Percentiles rank a stretch among this genome's conserved stretches.
These are phyloP conservation scores for Gilbertella persicaria DNA, from an alignment of 371 early-diverging fungal genomes.

Conservation along the genomic window DNA sequence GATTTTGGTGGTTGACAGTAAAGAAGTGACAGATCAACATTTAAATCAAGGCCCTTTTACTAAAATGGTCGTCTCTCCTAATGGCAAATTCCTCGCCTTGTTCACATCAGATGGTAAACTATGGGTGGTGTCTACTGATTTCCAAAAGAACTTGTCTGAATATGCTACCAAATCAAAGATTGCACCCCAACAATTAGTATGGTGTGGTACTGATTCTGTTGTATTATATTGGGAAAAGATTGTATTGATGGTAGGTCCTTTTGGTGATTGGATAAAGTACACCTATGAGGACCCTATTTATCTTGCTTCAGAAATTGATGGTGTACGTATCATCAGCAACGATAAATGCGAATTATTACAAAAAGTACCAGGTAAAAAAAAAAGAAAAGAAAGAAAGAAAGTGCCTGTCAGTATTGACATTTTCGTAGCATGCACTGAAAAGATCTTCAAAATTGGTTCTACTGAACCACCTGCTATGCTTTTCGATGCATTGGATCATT, in stretches of 20 bases:
- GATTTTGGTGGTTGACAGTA: constrained; percentile 79
- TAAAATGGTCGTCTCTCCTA: constrained; percentile 88
- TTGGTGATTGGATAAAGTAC: constrained; percentile 88
- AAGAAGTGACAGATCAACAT: constrained; percentile 83
- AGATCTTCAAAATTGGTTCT: constrained; percentile 93
- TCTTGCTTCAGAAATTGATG: constrained; percentile 89
- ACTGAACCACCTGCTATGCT: constrained; percentile 92
- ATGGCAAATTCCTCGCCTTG: constrained; percentile 89
- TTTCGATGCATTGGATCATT: constrained; percentile 91
- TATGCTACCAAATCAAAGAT: constrained; percentile 69
- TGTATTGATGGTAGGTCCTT: constrained; percentile 90
- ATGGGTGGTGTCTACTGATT: constrained; percentile 95
- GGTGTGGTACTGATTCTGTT: constrained; percentile 97
- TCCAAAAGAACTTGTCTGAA: constrained; percentile 90
- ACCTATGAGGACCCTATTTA: constrained; percentile 78
- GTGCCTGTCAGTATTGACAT: background rate
- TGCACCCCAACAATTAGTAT: constrained; percentile 80
- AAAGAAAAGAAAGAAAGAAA: background rate
- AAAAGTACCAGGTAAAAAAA: constrained; percentile 76
- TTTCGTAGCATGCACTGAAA: constrained; percentile 68
- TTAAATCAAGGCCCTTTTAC: constrained; percentile 90
- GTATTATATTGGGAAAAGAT: constrained; percentile 82
- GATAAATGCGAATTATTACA: constrained; percentile 84
- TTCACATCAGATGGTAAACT: constrained; percentile 80
- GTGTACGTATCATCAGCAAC: constrained; percentile 86